phyloP scores from a whole-genome alignment of 768 basidiomycete genomes.

The Hydnomerulius pinastri region DNA sequence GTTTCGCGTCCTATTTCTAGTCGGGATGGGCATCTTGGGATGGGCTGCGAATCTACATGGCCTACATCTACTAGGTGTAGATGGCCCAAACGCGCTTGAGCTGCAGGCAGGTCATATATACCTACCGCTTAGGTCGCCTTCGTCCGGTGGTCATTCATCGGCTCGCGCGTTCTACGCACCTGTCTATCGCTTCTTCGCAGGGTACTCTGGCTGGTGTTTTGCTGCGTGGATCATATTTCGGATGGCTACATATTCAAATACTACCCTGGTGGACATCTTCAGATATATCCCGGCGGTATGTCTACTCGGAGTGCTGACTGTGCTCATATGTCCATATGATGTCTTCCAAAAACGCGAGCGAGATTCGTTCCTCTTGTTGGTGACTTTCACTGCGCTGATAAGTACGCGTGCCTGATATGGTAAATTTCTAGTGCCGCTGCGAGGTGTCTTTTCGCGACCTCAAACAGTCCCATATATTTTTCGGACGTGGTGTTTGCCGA shows the following conservation, averaged over 20 bases:
- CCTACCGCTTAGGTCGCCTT: conserved; percentile 24
- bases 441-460: conserved; percentile 72
- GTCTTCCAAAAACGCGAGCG: conserved; percentile 70
- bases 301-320: conserved; percentile 54
- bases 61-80: conserved; percentile 71
- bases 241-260: conserved; percentile 55
- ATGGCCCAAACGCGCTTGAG: conserved; percentile 72
- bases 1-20: conserved; percentile 83
- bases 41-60: conserved; percentile 96
- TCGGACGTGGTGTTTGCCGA: conserved; percentile 94
- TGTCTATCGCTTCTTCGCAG: conserved; percentile 65
- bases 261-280: conserved; percentile 66
- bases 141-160: conserved; percentile 24
- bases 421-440: conserved; percentile 56
- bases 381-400: conserved; percentile 14
- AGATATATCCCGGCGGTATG: conserved; percentile 77
- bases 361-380: conserved; percentile 77
- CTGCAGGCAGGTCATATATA: conserved; percentile 32
- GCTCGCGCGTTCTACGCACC: conserved; percentile 50
- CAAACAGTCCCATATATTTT: conserved; percentile 71
- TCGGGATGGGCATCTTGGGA: conserved; percentile 77
- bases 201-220: conserved; percentile 63
- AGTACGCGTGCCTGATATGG: neutral
- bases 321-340: conserved; percentile 68
- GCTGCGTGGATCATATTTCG: conserved; percentile 72